Evolutionary conservation across 768 basidiomycete genomes (phyloP), one percentile per base, ranked within the genome.

Genomic region (Floccularia luteovirens): DNA sequence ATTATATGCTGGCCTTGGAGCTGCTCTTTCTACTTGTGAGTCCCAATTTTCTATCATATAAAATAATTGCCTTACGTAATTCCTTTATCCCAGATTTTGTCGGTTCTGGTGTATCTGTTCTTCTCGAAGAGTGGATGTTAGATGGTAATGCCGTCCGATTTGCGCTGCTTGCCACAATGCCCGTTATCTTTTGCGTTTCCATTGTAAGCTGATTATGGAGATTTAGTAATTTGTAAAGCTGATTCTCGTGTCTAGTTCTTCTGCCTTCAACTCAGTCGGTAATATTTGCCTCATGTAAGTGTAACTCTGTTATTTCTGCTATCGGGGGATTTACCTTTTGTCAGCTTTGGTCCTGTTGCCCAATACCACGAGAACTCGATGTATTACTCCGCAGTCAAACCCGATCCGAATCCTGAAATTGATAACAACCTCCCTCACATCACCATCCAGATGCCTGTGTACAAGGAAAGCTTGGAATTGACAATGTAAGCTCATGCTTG

Each of bases 301-400:
- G 5, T 19, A 38, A 17, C 23, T 35, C 30, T 20, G n/a, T 20
- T 30, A 20, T 13, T 3, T 8, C 19, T 14, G 17, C n/a, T 19
- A 36, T 62, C 64, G 41, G 17, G 60, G 45, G 8, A 6, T 43
- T 43, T 28, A 47, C 44, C 14, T 31, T 66, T 39, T n/a, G 33
- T 3, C 30, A 69, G 66, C 13, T 44, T 90, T 42, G 89, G 89
- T n/a, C 89, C 89, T 17, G 81, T 91, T 35, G 74, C 82, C 1
- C 89, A 91, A 48, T 87, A 80, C 49, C 79, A 86, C 50, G 79
- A 90, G 47, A 90, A 90, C 54, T 90, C 87, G 0, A 75, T 72
- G 46, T 91, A 78, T 57, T 91, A 86, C 57, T 88, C 84, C 5
- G 85, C 86, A 22, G 58, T 73, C 43, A 74, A 70, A 37, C 82